phyloP scores from a whole-genome alignment of 1,284 basidiomycete genomes.

The Tylopilus sp. region DNA sequence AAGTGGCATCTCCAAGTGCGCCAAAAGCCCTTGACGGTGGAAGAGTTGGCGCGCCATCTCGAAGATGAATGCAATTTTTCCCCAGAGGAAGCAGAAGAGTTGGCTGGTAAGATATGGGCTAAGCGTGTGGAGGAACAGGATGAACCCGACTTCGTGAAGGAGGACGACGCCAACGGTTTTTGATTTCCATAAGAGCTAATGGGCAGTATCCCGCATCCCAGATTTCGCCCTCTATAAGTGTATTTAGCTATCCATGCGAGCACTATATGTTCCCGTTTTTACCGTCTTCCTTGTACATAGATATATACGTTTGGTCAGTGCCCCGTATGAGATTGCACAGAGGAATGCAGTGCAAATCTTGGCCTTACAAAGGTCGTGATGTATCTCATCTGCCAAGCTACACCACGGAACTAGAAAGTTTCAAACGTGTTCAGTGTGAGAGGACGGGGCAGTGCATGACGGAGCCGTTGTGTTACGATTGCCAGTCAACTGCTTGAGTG shows the following conservation, averaged over 20 bases:
- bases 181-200: neutral
- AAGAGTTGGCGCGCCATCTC: slow-evolving; percentile 18
- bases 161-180: neutral
- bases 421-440: neutral
- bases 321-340: neutral
- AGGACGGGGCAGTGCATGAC: neutral
- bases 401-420: neutral
- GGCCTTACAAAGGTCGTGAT: neutral
- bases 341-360: neutral
- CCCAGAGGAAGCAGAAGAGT: slow-evolving; percentile 11
- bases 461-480: neutral
- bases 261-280: neutral
- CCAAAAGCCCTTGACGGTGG: slow-evolving; percentile 9
- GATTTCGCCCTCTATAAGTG: neutral
- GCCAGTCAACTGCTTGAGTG: neutral
- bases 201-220: neutral
- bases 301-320: neutral
- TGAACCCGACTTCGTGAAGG: slow-evolving; percentile 9
- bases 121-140: slow-evolving; percentile 13
- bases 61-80: slow-evolving; percentile 15
- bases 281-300: neutral
- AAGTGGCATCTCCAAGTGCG: neutral
- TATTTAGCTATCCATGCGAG: too few species aligned
- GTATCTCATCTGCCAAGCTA: neutral
- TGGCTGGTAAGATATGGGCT: slow-evolving; percentile 21